Evolutionary conservation across 768 basidiomycete genomes (phyloP).

Genomic region (Jaapia argillacea): DNA sequence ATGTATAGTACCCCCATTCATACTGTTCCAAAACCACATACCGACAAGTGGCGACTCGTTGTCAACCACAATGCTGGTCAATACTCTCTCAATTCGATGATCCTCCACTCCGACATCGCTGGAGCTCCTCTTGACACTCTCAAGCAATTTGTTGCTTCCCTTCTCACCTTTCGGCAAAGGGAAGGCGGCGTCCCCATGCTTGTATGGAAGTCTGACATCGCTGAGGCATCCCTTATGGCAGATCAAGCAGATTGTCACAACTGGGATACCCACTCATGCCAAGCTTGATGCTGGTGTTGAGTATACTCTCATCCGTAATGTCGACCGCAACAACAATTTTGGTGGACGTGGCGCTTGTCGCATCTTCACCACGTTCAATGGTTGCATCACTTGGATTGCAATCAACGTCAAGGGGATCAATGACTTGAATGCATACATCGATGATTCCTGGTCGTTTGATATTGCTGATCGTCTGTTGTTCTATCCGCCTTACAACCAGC

Average conservation of each 20-base stretch:
- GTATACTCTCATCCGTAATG: slow-evolving; percentile 9
- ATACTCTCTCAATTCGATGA: slow-evolving; percentile 20
- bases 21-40: slow-evolving; percentile 19
- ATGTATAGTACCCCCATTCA: slow-evolving; percentile 20
- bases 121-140: too few species aligned
- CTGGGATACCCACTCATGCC: background rate
- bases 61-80: slow-evolving; percentile 20
- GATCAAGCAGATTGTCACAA: slow-evolving; percentile 18
- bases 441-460: slow-evolving; percentile 16
- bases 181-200: too few species aligned
- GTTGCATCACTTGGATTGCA: slow-evolving; percentile 21
- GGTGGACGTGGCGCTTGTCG: slow-evolving; percentile 12
- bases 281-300: background rate
- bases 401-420: slow-evolving; percentile 10
- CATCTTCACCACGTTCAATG: slow-evolving; percentile 21
- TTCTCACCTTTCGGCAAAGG: too few species aligned
- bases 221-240: slow-evolving; percentile 25
- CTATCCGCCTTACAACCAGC: slow-evolving; percentile 13
- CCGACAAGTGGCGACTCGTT: slow-evolving; percentile 17
- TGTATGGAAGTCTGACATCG: slow-evolving; percentile 19
- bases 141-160: too few species aligned
- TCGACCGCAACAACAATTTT: slow-evolving; percentile 16
- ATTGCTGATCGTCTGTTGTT: slow-evolving; percentile 4
- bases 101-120: too few species aligned
- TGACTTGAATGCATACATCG: slow-evolving; percentile 16